Evolutionary conservation across 208 protist species (phyloP), one percentile per base, ranked within the genome.

Genomic region (Leishmania amazonensis): DNA sequence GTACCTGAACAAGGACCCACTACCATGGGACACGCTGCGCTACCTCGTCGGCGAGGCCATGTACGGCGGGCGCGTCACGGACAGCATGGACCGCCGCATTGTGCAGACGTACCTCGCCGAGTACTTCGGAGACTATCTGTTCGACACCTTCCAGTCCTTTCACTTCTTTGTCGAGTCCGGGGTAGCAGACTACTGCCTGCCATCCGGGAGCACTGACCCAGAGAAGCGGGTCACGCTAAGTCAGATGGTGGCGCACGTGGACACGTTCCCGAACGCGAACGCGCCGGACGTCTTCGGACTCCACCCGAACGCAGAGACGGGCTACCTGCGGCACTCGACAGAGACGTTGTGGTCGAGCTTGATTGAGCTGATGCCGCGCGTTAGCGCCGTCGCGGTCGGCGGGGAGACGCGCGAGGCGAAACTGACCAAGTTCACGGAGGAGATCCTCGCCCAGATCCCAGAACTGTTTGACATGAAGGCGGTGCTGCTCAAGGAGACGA

Each of bases 41-140:
- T 99, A 99, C 88, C 96, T 99, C 19, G 98, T 99, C 17, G 99
- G 99, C 45, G 98, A 99, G 90, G 99, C 95, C 60, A 99, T 99
- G 98, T 99, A 99, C 88, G 99, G 99, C 72, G 99, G 99, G 21
- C 95, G 99, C 67, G 99, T 99, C 38, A 99, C 98, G 15, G 99
- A 99, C 92, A 88, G 92, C 85, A 99, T 97, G 89, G 99, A 99
- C 88, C 92, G 99, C 17, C 93, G 99, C 65, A 94, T 99, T 60
- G 94, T 99, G 9, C 98, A 96, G 82, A 99, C 99, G 38, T 99
- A 99, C 88, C 88, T 99, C 13, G 96, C 99, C 78, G 99, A 99
- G 94, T 99, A 99, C 93, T 98, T 99, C 88, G 99, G 99, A 62
- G 99, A 99, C 87, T 99, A 99, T 88, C 90, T 99, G 47, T 99